A percentile compares a stretch with the other conserved stretches of the same genome.
Evolutionary conservation across 495 filamentous ascomycete genomes (phyloP).

Genomic region (Annulohypoxylon nitens): DNA sequence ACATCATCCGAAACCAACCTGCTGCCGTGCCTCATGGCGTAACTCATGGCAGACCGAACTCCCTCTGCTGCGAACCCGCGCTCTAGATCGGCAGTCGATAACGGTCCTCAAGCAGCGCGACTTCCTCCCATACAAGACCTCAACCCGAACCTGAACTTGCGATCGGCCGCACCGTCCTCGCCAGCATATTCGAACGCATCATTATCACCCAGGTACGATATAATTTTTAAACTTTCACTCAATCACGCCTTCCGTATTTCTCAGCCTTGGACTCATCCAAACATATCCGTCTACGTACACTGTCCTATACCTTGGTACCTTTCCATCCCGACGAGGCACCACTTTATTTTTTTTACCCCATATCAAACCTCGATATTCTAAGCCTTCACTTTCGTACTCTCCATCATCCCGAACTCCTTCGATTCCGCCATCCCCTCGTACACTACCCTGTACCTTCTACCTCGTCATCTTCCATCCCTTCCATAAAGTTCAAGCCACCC

Average conservation of each 20-base stretch:
- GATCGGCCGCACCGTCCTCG: slow-evolving; percentile 43
- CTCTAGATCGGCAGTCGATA: slow-evolving; percentile 67
- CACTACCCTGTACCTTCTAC: slow-evolving; percentile 3
- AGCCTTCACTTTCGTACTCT: slow-evolving; percentile 10
- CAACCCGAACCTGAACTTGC: slow-evolving; percentile 39
- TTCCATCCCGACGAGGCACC: slow-evolving; percentile 22
- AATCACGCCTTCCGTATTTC: background rate
- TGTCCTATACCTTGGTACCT: slow-evolving; percentile 41
- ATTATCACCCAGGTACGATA: slow-evolving; percentile 46
- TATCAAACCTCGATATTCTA: slow-evolving; percentile 38
- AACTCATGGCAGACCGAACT: slow-evolving; percentile 70
- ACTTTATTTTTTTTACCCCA: slow-evolving; percentile 38
- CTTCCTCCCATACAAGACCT: slow-evolving; percentile 50
- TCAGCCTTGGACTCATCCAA: slow-evolving; percentile 5
- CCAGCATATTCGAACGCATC: slow-evolving; percentile 40
- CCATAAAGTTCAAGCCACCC: slow-evolving; percentile 40
- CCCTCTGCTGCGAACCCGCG: slow-evolving; percentile 61
- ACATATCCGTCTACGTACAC: slow-evolving; percentile 18
- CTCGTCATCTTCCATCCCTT: slow-evolving; percentile 23
- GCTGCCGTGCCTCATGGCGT: slow-evolving; percentile 63
- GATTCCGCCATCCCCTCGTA: slow-evolving; percentile 24
- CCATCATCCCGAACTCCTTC: background rate
- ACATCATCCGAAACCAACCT: slow-evolving; percentile 28
- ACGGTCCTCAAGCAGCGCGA: slow-evolving; percentile 60
- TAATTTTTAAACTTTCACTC: slow-evolving; percentile 5